phyloP scores from a whole-genome alignment of 164 flowering plant species.

The Chimonanthus salicifolius region DNA sequence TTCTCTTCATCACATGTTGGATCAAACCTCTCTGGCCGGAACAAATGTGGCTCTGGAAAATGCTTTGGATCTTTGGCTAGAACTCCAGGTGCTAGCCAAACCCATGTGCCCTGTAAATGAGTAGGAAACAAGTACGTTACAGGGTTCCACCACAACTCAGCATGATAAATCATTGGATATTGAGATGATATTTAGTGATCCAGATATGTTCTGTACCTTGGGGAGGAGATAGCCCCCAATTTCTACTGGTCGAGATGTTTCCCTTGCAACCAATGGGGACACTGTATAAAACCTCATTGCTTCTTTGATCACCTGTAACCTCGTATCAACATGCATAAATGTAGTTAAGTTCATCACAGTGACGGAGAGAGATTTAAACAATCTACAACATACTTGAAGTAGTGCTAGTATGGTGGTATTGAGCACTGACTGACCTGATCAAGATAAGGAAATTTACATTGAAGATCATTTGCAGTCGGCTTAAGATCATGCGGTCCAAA shows the following conservation, averaged over 20 bases:
- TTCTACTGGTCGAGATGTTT: constrained; percentile 66
- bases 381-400: no score
- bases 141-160: neutral
- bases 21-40: constrained; percentile 85
- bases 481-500: constrained; percentile 52
- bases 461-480: constrained; percentile 72
- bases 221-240: constrained; percentile 88
- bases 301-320: constrained; percentile 77
- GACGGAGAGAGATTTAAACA: no score
- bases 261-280: constrained; percentile 93
- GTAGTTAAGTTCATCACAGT: neutral
- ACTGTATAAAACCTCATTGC: constrained; percentile 81
- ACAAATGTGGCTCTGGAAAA: constrained; percentile 86
- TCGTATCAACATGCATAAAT: neutral
- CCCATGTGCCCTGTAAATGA: constrained; percentile 83
- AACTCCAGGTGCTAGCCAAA: constrained; percentile 90
- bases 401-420: neutral
- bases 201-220: constrained; percentile 49
- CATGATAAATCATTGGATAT: no score
- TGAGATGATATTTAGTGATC: no score
- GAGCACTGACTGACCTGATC: constrained; percentile 48
- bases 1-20: constrained; percentile 73
- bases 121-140: neutral
- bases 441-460: constrained; percentile 68
- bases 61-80: constrained; percentile 83